Evolutionary conservation across 2,329 filamentous ascomycete species (phyloP).

Genomic region (Xylaria sp.): DNA sequence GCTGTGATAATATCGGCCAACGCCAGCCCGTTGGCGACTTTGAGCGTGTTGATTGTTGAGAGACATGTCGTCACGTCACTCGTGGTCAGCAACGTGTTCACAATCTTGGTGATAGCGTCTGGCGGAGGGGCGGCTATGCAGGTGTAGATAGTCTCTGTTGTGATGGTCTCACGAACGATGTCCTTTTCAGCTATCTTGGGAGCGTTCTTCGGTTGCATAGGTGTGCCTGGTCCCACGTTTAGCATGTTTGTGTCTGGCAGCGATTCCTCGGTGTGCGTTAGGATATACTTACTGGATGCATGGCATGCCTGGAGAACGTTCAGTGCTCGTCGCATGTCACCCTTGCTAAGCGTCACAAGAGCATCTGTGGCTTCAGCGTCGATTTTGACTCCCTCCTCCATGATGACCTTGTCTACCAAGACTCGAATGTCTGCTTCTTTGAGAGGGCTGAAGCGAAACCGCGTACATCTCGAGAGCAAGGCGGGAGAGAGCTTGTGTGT

Average conservation of each 20-base stretch:
- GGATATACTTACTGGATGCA: constrained; percentile 79
- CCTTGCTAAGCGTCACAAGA: constrained; percentile 87
- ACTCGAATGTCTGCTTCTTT: constrained; percentile 87
- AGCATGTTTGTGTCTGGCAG: neutral
- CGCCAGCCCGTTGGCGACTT: constrained; percentile 85
- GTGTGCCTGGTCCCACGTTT: constrained; percentile 64
- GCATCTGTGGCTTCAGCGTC: constrained; percentile 82
- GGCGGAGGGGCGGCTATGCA: constrained; percentile 97
- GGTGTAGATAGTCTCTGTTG: constrained; percentile 95
- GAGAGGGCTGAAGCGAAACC: constrained; percentile 93
- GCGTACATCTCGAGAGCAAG: constrained; percentile 89
- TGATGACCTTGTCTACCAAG: constrained; percentile 89
- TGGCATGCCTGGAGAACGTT: constrained; percentile 98
- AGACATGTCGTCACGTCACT: constrained; percentile 91
- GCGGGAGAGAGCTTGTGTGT: constrained; percentile 97
- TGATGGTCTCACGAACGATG: constrained; percentile 79
- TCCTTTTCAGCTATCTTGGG: constrained; percentile 71
- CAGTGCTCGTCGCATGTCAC: constrained; percentile 93
- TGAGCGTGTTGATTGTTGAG: constrained; percentile 87
- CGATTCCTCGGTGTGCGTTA: no score
- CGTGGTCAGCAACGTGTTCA: constrained; percentile 83
- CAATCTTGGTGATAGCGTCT: constrained; percentile 84
- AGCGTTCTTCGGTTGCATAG: constrained; percentile 69
- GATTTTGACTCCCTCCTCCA: constrained; percentile 87
- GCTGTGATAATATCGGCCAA: constrained; percentile 93